Conservation (phyloP, 352 stramenopile genomes). For the Phytopythium oedochilum region DNA sequence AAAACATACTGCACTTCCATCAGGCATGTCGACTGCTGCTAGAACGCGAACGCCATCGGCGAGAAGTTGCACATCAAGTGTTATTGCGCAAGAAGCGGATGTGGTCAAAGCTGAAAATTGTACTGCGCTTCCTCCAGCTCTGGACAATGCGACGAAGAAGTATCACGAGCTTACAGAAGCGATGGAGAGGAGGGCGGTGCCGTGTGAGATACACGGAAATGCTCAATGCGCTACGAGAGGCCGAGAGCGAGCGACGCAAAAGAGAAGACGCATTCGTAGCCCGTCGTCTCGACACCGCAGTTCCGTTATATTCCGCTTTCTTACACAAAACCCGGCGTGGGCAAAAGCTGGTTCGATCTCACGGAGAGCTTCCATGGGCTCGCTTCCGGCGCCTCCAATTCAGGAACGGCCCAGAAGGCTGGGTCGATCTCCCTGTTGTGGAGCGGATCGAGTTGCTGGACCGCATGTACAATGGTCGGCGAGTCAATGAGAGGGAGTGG, state of each 20-base stretch:
- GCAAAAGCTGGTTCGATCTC: conserved; percentile 13
- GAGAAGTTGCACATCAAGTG: conserved; percentile 13
- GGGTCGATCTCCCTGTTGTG: background rate
- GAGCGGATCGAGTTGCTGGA: background rate
- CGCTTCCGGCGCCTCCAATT: conserved; percentile 16
- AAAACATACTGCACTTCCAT: conserved; percentile 27
- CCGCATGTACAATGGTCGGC: conserved; percentile 2
- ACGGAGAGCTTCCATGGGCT: conserved; percentile 21
- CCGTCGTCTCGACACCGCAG: background rate
- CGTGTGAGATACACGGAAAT: conserved; percentile 6
- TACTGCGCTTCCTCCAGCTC: conserved; percentile 13
- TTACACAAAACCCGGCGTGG: conserved; percentile 11
- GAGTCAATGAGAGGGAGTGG: background rate
- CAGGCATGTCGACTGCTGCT: conserved; percentile 26
- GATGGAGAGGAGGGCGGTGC: conserved; percentile 21
- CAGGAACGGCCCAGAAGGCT: background rate
- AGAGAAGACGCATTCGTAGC: conserved; percentile 23
- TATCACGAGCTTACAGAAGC: conserved; percentile 17
- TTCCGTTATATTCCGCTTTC: conserved; percentile 12
- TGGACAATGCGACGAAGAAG: conserved; percentile 1
- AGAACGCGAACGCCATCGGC: conserved; percentile 11
- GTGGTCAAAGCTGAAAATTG: conserved; percentile 13
- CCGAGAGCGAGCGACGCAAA: conserved; percentile 8
- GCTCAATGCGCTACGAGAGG: background rate
- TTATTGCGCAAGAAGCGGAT: conserved; percentile 13